phyloP scores from a whole-genome alignment of 2,329 filamentous ascomycete species.

The Westerdykella ornata region DNA sequence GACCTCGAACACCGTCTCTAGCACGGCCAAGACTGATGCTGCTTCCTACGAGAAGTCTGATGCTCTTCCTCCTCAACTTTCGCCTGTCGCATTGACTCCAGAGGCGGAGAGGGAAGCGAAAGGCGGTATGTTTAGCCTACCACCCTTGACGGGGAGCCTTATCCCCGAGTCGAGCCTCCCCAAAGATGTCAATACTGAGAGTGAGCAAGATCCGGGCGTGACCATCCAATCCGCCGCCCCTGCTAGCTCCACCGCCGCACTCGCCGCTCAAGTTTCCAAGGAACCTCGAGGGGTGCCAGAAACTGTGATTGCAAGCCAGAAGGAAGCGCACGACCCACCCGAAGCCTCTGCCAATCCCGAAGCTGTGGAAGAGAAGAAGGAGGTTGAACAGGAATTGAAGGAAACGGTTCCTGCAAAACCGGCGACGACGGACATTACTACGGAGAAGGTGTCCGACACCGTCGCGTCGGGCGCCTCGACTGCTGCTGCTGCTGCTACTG shows the following conservation, averaged over 20 bases:
- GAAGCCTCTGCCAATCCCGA: slow-evolving; percentile 61
- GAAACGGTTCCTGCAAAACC: slow-evolving; percentile 57
- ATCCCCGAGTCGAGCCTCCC: slow-evolving; percentile 81
- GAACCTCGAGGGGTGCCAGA: slow-evolving; percentile 47
- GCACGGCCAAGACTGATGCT: slow-evolving; percentile 54
- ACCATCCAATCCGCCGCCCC: slow-evolving; percentile 41
- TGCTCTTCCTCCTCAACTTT: slow-evolving; percentile 43
- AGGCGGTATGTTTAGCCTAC: slow-evolving; percentile 42
- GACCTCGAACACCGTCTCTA: slow-evolving; percentile 64
- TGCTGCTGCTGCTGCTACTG: slow-evolving; percentile 30
- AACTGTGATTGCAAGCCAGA: slow-evolving; percentile 65
- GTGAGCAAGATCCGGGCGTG: slow-evolving; percentile 34
- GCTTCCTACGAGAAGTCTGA: slow-evolving; percentile 81
- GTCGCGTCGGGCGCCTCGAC: slow-evolving; percentile 23
- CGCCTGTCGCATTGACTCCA: slow-evolving; percentile 43
- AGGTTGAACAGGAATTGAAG: slow-evolving; percentile 64
- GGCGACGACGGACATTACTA: slow-evolving; percentile 28
- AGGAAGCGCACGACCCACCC: slow-evolving; percentile 56
- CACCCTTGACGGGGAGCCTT: slow-evolving; percentile 52
- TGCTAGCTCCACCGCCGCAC: slow-evolving; percentile 41
- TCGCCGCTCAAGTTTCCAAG: slow-evolving; percentile 42
- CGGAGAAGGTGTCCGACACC: slow-evolving; percentile 34
- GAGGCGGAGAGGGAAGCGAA: slow-evolving; percentile 40
- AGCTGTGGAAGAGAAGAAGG: slow-evolving; percentile 64
- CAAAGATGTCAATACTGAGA: slow-evolving; percentile 48